Conservation (phyloP, 495 filamentous ascomycete genomes). For the Terfezia boudieri region DNA sequence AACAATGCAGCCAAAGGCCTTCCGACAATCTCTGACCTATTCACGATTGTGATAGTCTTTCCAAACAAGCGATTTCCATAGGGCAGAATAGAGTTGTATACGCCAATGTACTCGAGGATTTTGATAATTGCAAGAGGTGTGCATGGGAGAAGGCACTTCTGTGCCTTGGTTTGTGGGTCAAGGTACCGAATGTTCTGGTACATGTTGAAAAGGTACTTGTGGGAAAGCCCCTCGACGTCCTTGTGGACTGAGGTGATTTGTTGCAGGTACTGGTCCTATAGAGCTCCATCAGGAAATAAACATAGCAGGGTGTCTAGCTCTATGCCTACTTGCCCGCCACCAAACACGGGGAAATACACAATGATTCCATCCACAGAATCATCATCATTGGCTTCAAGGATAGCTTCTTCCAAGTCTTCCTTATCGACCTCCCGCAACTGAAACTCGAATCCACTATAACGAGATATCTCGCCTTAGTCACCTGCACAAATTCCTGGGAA, state of each 20-base stretch:
- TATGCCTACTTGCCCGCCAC: slow-evolving; percentile 7
- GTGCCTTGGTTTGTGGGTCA: slow-evolving; percentile 46
- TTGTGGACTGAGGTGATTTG: slow-evolving; percentile 77
- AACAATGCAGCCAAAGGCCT: slow-evolving; percentile 82
- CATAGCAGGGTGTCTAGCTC: slow-evolving; percentile 1
- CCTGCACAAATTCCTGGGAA: neutral
- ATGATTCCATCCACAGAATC: slow-evolving; percentile 69
- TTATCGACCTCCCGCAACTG: slow-evolving; percentile 60
- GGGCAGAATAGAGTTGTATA: slow-evolving; percentile 90
- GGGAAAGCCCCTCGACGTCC: slow-evolving; percentile 87
- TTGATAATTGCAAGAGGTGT: slow-evolving; percentile 90
- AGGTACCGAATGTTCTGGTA: slow-evolving; percentile 94
- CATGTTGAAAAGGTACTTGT: slow-evolving; percentile 95
- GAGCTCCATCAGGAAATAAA: slow-evolving; percentile 26
- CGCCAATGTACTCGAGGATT: slow-evolving; percentile 78
- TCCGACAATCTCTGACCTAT: slow-evolving; percentile 85
- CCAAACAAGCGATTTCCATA: slow-evolving; percentile 86
- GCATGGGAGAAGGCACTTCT: slow-evolving; percentile 85
- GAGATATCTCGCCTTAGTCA: neutral
- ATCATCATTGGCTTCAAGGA: slow-evolving; percentile 65
- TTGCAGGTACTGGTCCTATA: slow-evolving; percentile 81
- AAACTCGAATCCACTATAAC: slow-evolving; percentile 65
- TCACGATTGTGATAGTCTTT: slow-evolving; percentile 80
- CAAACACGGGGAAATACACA: slow-evolving; percentile 95
- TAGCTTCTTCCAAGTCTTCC: slow-evolving; percentile 66